Evolutionary conservation across 192 early-diverging fungal species (phyloP).

Genomic region (Chytriomyces confervae): DNA sequence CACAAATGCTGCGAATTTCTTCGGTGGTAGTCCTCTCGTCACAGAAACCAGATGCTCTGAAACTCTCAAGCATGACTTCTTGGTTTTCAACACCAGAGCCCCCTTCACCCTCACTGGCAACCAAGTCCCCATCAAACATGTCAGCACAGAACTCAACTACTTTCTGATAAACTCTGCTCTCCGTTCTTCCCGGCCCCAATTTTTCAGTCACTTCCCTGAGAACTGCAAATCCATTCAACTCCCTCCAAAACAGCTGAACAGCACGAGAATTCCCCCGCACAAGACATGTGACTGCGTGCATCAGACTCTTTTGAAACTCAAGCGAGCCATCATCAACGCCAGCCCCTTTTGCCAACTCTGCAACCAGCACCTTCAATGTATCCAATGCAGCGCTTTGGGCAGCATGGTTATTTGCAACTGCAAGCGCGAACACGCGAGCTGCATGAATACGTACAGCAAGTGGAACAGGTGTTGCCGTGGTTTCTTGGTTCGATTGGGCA

Average conservation of each 20-base stretch:
- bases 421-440: conserved; percentile 18
- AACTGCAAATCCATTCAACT: conserved; percentile 2
- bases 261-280: conserved; percentile 10
- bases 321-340: background rate
- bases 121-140: conserved; percentile 30
- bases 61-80: background rate
- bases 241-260: conserved; percentile 10
- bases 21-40: background rate
- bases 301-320: conserved; percentile 14
- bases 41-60: background rate
- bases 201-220: background rate
- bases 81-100: background rate
- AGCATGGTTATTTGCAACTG: conserved; percentile 17
- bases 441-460: conserved; percentile 9
- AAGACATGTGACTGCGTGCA: conserved; percentile 2
- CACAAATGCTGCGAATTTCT: too few relatives aligned
- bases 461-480: background rate
- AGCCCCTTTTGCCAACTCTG: background rate
- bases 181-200: background rate
- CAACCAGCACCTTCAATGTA: background rate
- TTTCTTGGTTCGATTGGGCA: background rate
- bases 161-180: conserved; percentile 8
- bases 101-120: conserved; percentile 9
- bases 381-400: conserved; percentile 14
- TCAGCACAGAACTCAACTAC: conserved; percentile 3